Evolutionary conservation across 306 rosid genomes (phyloP).

Genomic region (Benincasa hispida): DNA sequence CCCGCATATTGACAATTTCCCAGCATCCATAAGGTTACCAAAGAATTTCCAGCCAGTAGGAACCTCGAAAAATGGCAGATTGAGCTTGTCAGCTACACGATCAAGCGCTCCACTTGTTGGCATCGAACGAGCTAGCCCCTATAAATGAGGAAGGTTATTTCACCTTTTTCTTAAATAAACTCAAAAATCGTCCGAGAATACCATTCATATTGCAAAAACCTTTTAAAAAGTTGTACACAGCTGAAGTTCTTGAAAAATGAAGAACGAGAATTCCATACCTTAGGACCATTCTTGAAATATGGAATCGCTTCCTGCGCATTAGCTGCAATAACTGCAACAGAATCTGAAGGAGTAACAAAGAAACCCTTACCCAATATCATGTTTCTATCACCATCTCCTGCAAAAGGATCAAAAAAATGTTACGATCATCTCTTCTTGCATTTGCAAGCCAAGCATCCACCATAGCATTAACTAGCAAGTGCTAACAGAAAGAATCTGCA

Average conservation of each 20-base stretch:
- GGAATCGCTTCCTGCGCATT: conserved; percentile 87
- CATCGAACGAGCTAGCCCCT: conserved; percentile 99
- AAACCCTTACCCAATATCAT: conserved; percentile 83
- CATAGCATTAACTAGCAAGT: not conserved
- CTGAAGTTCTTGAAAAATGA: not conserved
- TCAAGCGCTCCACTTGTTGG: conserved; percentile 97
- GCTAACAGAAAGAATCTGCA: not conserved
- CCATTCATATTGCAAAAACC: not conserved
- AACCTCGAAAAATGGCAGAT: conserved; percentile 91
- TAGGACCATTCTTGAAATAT: conserved; percentile 55
- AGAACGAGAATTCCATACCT: conserved; percentile 33
- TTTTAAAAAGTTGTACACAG: not conserved
- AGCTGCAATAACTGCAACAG: conserved; percentile 93
- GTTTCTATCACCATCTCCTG: conserved; percentile 98
- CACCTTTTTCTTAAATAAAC: not conserved
- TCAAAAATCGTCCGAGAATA: not conserved
- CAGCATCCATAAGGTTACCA: conserved; percentile 99
- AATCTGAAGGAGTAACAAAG: conserved; percentile 96
- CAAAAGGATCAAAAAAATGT: conserved; percentile 1
- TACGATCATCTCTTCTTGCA: not conserved
- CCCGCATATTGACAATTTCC: conserved; percentile 82
- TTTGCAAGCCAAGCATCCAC: not conserved
- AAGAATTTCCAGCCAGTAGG: conserved; percentile 99
- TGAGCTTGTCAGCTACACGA: conserved; percentile 75
- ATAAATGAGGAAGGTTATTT: conserved; percentile 14